Base-by-base conservation (phyloP, 768 basidiomycete genomes). In the Clathrus columnatus region DNA sequence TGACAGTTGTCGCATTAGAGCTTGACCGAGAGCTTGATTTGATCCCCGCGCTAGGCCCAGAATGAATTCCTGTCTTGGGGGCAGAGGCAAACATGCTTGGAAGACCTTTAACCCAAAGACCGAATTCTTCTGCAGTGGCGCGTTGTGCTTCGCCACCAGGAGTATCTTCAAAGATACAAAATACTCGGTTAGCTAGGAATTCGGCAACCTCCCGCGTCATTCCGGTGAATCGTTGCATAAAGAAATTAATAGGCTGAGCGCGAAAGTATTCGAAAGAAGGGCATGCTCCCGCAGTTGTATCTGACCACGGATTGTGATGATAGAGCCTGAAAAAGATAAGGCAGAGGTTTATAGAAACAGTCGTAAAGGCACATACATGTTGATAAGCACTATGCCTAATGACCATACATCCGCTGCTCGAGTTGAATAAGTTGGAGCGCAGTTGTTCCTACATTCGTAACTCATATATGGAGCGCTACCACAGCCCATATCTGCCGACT, bases 401-500 rank as follows among this genome's bases (percentile, higher is more conserved):
- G 95, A 97, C 95, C 92, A 99, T 52, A 99, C 92, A 71, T 99
- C 95, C 59, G 96, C 96, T 56, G 90, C 89, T 63, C 87, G 87
- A 59, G 95, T 93, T 60, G 81, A 80, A 75, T 99, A 99, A 49
- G 87, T 89, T 60, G 96, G 94, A 26, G 87, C 89, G 61, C 93
- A 78, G 70, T 97, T 96, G 76, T 98, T 98, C 68, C 95, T 86
- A 73, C 96, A 98, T 76, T 98, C 95, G 42, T 23, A 41, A 41
- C 23, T 30, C 27, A 36, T 92, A 70, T 98, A 98, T 0, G 95
- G 95, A 51, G 93, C 92, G 68, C 92, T 95, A 57, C 95, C 95
- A 69, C 96, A 98, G 68, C 98, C 95, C 80, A 98, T 91, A 69
- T 99, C 95, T 57, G 87, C 85, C 56, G 89, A 92, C 60, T 90